Percentiles rank a stretch among this genome's conserved stretches.
Evolutionary conservation across 441 rosid genomes (phyloP).

Genomic region (Pelargonium australe): DNA sequence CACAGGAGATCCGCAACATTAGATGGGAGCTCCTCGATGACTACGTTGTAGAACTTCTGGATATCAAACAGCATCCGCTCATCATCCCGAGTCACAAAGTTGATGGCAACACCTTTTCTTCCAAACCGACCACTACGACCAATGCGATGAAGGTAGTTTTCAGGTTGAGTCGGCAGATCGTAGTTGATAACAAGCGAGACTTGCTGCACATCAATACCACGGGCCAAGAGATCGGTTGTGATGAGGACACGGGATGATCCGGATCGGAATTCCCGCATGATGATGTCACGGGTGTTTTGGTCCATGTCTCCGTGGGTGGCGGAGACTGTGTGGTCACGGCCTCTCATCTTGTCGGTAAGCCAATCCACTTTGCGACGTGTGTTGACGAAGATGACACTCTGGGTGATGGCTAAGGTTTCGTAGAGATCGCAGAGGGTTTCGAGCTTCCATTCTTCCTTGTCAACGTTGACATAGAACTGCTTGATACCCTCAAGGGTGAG

Average conservation of each 20-base stretch:
- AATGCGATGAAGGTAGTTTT: constrained; percentile 76
- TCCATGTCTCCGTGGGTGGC: constrained; percentile 26
- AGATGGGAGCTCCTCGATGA: constrained; percentile 58
- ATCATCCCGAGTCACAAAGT: constrained; percentile 60
- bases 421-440: constrained; percentile 75
- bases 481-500: constrained; percentile 66
- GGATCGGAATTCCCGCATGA: constrained; percentile 71
- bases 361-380: constrained; percentile 75
- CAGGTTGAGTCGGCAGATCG: constrained; percentile 74
- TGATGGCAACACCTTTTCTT: constrained; percentile 70
- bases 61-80: constrained; percentile 69
- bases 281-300: constrained; percentile 73
- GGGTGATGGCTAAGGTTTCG: constrained; percentile 34
- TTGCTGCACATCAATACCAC: constrained; percentile 80
- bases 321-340: constrained; percentile 72
- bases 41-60: constrained; percentile 56
- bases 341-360: constrained; percentile 70
- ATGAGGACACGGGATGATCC: constrained; percentile 75
- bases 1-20: constrained; percentile 68
- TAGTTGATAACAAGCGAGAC: constrained; percentile 71
- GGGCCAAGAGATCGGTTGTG: constrained; percentile 70
- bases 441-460: constrained; percentile 81
- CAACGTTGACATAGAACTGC: constrained; percentile 41
- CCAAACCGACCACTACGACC: constrained; percentile 76
- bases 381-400: constrained; percentile 73